Percentiles rank a stretch among this genome's conserved stretches.
Evolutionary conservation across 331 rosid genomes (phyloP).

Genomic region (Phaseolus coccineus): DNA sequence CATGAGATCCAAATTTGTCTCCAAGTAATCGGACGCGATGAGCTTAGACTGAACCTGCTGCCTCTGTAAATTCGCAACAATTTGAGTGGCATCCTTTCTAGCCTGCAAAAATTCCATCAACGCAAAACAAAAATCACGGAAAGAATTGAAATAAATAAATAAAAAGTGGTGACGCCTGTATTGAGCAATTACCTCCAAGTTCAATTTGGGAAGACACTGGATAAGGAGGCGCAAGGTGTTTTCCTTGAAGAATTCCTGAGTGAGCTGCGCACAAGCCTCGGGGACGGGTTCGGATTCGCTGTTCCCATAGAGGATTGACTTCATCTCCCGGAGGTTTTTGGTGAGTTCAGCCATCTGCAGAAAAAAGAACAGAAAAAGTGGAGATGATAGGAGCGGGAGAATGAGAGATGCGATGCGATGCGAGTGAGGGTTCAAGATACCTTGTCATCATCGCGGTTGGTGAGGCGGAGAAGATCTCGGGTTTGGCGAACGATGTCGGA

Average conservation of each 20-base stretch:
- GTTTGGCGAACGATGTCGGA: constrained; percentile 81
- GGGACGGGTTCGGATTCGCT: constrained; percentile 81
- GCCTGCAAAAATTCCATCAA: constrained; percentile 57
- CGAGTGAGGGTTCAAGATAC: background rate
- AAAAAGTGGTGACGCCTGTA: background rate
- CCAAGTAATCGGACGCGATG: constrained; percentile 85
- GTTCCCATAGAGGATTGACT: constrained; percentile 77
- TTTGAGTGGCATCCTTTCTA: constrained; percentile 86
- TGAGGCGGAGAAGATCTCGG: constrained; percentile 58
- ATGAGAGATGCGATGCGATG: no score
- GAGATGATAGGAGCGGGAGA: background rate
- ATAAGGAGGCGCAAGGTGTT: constrained; percentile 71
- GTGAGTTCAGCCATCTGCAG: constrained; percentile 63
- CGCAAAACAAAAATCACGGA: background rate
- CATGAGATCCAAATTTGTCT: constrained; percentile 72
- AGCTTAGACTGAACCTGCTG: constrained; percentile 81
- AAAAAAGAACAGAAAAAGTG: background rate
- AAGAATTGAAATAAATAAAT: background rate
- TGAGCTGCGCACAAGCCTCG: constrained; percentile 87
- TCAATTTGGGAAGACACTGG: constrained; percentile 72
- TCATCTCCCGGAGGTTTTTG: constrained; percentile 69
- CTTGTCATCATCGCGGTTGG: constrained; percentile 81
- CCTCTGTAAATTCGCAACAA: constrained; percentile 87
- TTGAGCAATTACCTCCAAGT: constrained; percentile 64
- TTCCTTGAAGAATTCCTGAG: constrained; percentile 80